Evolutionary conservation across 345 rosid species (phyloP), one percentile per base, ranked within the genome.

Genomic region (Anastatica hierochuntica): DNA sequence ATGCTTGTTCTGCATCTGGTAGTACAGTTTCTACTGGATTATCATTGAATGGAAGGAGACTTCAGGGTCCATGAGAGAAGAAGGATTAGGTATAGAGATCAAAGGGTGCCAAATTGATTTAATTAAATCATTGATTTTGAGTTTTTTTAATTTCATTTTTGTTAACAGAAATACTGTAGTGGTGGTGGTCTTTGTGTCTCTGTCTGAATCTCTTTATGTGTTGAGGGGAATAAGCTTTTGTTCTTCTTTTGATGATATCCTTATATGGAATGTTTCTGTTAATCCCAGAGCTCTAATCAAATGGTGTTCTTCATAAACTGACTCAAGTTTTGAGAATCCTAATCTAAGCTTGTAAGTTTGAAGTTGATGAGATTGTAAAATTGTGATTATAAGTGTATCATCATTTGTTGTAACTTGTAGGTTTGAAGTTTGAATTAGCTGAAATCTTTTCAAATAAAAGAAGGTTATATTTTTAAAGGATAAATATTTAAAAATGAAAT

Each of bases 1-100:
- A 44, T 60, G 56, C 49, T 43, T 44, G 55, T 45, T 27, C 66
- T 50, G 65, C 54, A 36, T 58, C 64, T 52, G 61, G 43, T 15
- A 52, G 49, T 52, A 64, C 31, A n/a, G 42, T 59, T 46, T 12
- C 56, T 40, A 16, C 53, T 34, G 70, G 72, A 2, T 71, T 73
- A 14, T 67, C 82, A 35, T 63, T 74, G 58, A 60, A 60, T 54
- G 76, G 66, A 21, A 68, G 46, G 40, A 67, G 66, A 67, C 62
- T 69, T 59, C 77, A 65, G 24, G 53, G 70, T 49, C 74, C 71
- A 27, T 75, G 70, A 77, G 34, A n/a, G n/a, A n/a, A n/a, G n/a
- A n/a, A n/a, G n/a, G n/a, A n/a, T n/a, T 74, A 76, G 64, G 72
- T n/a, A n/a, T 64, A 54, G 53, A 51, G 49, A 48, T 57, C 54